Base-by-base conservation (phyloP, 768 basidiomycete genomes). In the Auriscalpium orientale region DNA sequence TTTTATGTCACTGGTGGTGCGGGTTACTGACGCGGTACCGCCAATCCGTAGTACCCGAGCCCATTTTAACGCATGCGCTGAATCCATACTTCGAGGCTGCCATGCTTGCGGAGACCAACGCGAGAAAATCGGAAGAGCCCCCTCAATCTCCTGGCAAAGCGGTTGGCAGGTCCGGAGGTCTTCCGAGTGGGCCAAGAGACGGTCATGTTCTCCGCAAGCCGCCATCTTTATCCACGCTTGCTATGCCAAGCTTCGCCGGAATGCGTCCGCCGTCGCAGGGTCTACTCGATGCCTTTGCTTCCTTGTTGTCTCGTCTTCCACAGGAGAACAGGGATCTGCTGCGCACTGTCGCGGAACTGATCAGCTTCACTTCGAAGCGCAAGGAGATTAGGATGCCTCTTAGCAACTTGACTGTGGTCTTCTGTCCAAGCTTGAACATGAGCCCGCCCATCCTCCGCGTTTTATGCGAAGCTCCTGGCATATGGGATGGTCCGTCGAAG, bases 381-480 rank as follows among this genome's bases (percentile, higher is more conserved):
- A 79, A 78, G 60, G 80, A 83, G 63, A 98, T 92, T 37, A 91
- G 91, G 72, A 98, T 98, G 94, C 91, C 92, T 2, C 70, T 97
- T 61, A 87, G 87, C 68, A 97, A 97, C 65, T 69, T 98, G 62
- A 73, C 95, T 49, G 73, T 95, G 36, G 87, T 95, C 50, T 85
- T 98, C 66, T 93, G 89, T 59, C 95, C 94, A 8, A 91, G 84
- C 66, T 69, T 94, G 65, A 83, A 79, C 65, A 86, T 94, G 82
- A 88, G 75, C 56, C 88, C 89, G 15, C 76, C 84, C 1, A 66
- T 92, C 28, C 69, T 93, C 62, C 79, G 85, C 59, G 79, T 85
- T 34, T 68, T 93, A 3, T 89, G 89, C 62, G 89, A 92, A 66
- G 78, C 79, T 9, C 76, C 82, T 54, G 77, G 70, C 20, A 80